Base-by-base conservation (phyloP, 1,284 basidiomycete species). In the Microbotryum silenes-acaulis region DNA sequence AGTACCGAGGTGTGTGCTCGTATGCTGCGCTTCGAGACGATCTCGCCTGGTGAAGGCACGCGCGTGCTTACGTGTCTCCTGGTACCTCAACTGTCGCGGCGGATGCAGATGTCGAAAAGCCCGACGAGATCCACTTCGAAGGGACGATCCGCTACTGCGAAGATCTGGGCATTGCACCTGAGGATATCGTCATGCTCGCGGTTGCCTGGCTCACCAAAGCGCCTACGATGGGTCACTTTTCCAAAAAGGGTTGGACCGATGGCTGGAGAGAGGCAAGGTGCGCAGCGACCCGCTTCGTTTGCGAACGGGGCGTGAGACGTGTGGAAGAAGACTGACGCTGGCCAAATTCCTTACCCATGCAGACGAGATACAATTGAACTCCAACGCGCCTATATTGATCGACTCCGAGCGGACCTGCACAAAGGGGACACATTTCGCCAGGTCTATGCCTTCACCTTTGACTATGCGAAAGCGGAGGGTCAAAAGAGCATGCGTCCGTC, bases 371-470 rank as follows among this genome's bases (percentile, higher is more conserved):
- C 84, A 16, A 78, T 91, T 65, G 75, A 80, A 2, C 78, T 76
- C 10, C 90, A 94, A 84, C 82, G 83, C 71, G 71, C 74, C 3
- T 75, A 82, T 20, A 77, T 94, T 18, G 74, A 79, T 2, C 78
- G 76, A 37, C 77, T 94, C 60, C 80, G 85, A 48, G 76, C 79
- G 54, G 83, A 83, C 71, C 82, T 94, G 48, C 78, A 80, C 8
- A 85, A 93, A 71, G 78, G 84, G 0, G 78, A 75, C 0, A 91
- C 91, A 76, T 97, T 94, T 78, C 83, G 82, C 66, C 83, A 85
- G 66, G 89, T 97, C 12, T 98, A 97, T 78, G 83, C 82, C 68
- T 87, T 86, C 75, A 88, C 90, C 0, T 98, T 97, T 72, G 83
- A 86, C 64, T 90, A 97, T 75, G 88, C 85, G 29, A 84, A 87